phyloP scores from a whole-genome alignment of 2,329 filamentous ascomycete genomes.

The Botrytis fragariae region DNA sequence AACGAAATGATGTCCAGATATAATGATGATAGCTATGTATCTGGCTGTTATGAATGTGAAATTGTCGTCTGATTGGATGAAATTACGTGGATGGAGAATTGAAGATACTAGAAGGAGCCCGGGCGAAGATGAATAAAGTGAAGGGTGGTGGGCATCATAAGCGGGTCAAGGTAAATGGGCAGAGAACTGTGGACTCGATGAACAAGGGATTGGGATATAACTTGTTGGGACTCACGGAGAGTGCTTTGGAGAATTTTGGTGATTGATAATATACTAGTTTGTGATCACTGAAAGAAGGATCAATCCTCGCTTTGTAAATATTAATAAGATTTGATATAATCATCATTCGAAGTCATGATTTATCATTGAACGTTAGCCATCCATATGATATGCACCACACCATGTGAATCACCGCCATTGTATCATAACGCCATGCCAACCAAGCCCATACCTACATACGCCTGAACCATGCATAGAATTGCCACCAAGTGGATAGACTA shows the following conservation, averaged over 20 bases:
- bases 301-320: not conserved
- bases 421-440: constrained; percentile 9
- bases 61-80: not conserved
- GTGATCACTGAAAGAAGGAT: not conserved
- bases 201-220: not conserved
- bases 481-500: not conserved
- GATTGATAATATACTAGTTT: not conserved
- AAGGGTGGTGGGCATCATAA: not conserved
- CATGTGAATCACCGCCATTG: not conserved
- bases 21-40: not conserved
- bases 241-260: not conserved
- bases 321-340: not conserved
- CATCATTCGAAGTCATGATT: not conserved
- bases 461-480: not conserved
- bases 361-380: not conserved
- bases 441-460: not conserved
- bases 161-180: not conserved
- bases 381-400: not conserved
- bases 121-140: not conserved
- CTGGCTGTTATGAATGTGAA: not conserved
- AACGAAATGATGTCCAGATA: not conserved
- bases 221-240: not conserved
- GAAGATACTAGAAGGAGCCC: not conserved
- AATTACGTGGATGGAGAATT: not conserved
- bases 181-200: not conserved